These are phyloP conservation scores for Beauveria sp. DNA, from an alignment of 2,329 filamentous ascomycete species.

Conservation along the genomic window DNA sequence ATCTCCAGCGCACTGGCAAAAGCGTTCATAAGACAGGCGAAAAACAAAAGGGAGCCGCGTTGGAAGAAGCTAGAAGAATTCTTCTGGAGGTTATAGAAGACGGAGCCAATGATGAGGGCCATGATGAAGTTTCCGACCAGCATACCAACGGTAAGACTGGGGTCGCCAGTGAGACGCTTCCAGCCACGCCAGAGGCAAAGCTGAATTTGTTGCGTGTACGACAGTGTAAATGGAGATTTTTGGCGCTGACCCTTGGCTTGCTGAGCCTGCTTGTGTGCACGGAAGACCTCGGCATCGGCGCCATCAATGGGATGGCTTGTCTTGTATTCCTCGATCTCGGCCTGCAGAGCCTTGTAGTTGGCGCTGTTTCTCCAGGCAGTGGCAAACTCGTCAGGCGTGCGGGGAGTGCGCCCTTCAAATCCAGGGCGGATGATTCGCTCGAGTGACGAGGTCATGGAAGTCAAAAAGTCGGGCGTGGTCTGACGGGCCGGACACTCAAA, in stretches of 20 bases:
- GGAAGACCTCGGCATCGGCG: constrained; percentile 49
- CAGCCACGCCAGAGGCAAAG: constrained; percentile 79
- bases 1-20: constrained; percentile 79
- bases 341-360: constrained; percentile 42
- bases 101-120: constrained; percentile 66
- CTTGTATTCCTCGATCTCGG: constrained; percentile 51
- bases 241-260: constrained; percentile 52
- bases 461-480: constrained; percentile 66
- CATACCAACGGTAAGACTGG: constrained; percentile 61
- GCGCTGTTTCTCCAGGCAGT: constrained; percentile 48
- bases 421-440: constrained; percentile 50
- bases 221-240: constrained; percentile 77
- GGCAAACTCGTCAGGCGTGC: constrained; percentile 56
- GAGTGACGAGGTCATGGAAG: constrained; percentile 55
- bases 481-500: constrained; percentile 60
- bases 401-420: constrained; percentile 48
- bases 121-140: constrained; percentile 58
- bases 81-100: constrained; percentile 68
- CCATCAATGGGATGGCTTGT: constrained; percentile 43
- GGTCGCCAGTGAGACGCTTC: constrained; percentile 68
- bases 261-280: constrained; percentile 44
- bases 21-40: constrained; percentile 79
- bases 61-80: constrained; percentile 69
- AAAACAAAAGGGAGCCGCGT: constrained; percentile 76
- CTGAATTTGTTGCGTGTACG: constrained; percentile 64